Base-by-base conservation (phyloP, 257 asterid species). In the Anisodus tanguticus region DNA sequence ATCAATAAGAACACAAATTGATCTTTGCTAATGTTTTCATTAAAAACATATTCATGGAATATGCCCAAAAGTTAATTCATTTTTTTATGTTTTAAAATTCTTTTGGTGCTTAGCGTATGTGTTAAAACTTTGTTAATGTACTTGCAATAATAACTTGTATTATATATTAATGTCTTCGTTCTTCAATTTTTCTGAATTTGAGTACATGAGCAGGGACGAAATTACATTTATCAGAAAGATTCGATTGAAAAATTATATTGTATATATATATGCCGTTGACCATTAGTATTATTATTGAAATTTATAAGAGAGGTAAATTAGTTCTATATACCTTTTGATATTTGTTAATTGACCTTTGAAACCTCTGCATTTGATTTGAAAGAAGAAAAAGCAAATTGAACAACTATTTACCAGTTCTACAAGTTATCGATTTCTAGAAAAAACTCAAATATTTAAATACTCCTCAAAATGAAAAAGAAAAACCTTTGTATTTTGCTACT, bases 41-140 rank as follows among this genome's bases (percentile, higher is more conserved):
- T 59, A 62, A 76, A 68, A 83, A 77, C 59, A 85, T 85, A 86
- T 63, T 81, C 86, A 54, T 45, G 85, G 92, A 88, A 87, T 87
- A 91, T 87, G 90, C 90, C 54, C 49, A 83, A 83, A 43, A 58
- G 60, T 74, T 10, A 54, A 77, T 35, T 4, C 78, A 77, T 74
- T 57, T 22, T 76, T 12, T 49, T 74, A 70, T 39, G 26, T 58
- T 2, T 16, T 58, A 62, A 70, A 22, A 22, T 3, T 54, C 11
- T 12, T 54, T 54, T 11, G 58, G 16, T 54, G 58, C 58, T 16
- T 54, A 54, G 6, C 58, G 15, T 53, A 53, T 53, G 16, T 53
- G 5, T 53, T 53, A 31, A 45, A 58, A 54, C 11, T 11, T 54
- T 54, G 59, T 54, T 54, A 4, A 54, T 54, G 59, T 54, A 5